Conservation (phyloP, 2,329 filamentous ascomycete species). For the Claviceps pusilla region DNA sequence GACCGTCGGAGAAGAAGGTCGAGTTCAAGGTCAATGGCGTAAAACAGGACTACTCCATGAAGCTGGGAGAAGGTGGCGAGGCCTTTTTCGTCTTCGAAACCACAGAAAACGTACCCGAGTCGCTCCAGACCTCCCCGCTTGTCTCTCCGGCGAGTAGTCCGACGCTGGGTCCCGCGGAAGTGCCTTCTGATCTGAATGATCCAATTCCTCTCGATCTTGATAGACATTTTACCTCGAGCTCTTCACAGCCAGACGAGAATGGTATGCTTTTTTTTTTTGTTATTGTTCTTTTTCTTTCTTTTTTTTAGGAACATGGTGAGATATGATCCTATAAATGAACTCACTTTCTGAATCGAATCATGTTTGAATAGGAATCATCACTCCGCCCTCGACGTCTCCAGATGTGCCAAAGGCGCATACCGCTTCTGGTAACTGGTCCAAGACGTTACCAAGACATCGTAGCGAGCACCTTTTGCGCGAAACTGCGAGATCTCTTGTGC, state of each 20-base stretch:
- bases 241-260: conserved; percentile 16
- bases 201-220: conserved; percentile 57
- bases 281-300: background rate
- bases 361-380: conserved; percentile 27
- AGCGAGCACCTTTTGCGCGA: conserved; percentile 41
- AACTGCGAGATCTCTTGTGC: conserved; percentile 24
- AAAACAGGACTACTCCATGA: conserved; percentile 94
- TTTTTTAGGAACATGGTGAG: too few species aligned
- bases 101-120: conserved; percentile 77
- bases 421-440: conserved; percentile 36
- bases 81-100: conserved; percentile 99
- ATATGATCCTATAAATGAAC: background rate
- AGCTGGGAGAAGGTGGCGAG: conserved; percentile 90
- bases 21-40: conserved; percentile 89
- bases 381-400: conserved; percentile 39
- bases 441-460: conserved; percentile 27
- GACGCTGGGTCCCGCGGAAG: conserved; percentile 32
- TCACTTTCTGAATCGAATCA: background rate
- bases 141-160: conserved; percentile 84
- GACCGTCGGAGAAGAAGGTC: conserved; percentile 96
- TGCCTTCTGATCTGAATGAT: conserved; percentile 37
- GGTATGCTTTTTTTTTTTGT: conserved; percentile 11
- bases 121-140: conserved; percentile 83
- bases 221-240: conserved; percentile 15
- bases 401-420: conserved; percentile 31